phyloP scores from a whole-genome alignment of 768 basidiomycete genomes.

The Trametes meyenii region DNA sequence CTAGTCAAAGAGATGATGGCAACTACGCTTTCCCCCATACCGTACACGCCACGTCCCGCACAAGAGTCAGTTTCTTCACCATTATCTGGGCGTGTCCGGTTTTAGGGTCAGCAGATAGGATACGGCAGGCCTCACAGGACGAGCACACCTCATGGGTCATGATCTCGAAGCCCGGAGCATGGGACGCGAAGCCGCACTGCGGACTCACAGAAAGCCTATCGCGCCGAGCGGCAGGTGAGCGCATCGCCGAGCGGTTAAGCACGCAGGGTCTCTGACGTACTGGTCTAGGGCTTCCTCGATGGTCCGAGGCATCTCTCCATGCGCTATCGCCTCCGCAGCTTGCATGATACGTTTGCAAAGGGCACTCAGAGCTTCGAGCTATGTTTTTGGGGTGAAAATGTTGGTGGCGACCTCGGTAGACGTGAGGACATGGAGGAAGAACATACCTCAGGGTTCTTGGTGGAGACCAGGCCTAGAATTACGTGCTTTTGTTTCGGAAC shows the following conservation, averaged over 20 bases:
- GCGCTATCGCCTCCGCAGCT: slow-evolving; percentile 46
- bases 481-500: slow-evolving; percentile 47
- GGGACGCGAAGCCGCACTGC: slow-evolving; percentile 53
- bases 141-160: slow-evolving; percentile 15
- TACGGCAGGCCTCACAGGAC: neutral
- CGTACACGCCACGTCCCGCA: slow-evolving; percentile 6
- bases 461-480: slow-evolving; percentile 46
- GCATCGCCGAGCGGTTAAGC: neutral
- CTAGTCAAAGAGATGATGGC: neutral
- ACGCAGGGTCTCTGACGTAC: slow-evolving; percentile 24
- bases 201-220: slow-evolving; percentile 44
- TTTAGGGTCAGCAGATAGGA: neutral
- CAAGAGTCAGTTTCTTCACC: slow-evolving; percentile 16
- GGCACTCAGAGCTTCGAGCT: slow-evolving; percentile 43
- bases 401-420: neutral
- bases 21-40: slow-evolving; percentile 4
- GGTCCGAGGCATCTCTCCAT: slow-evolving; percentile 38
- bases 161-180: slow-evolving; percentile 25
- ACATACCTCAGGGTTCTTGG: slow-evolving; percentile 40
- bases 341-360: slow-evolving; percentile 43
- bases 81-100: neutral
- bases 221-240: neutral
- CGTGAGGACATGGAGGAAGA: neutral
- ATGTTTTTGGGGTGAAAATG: neutral
- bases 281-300: slow-evolving; percentile 43